phyloP scores from a whole-genome alignment of 257 asterid species.

The Forsythia viridissima region DNA sequence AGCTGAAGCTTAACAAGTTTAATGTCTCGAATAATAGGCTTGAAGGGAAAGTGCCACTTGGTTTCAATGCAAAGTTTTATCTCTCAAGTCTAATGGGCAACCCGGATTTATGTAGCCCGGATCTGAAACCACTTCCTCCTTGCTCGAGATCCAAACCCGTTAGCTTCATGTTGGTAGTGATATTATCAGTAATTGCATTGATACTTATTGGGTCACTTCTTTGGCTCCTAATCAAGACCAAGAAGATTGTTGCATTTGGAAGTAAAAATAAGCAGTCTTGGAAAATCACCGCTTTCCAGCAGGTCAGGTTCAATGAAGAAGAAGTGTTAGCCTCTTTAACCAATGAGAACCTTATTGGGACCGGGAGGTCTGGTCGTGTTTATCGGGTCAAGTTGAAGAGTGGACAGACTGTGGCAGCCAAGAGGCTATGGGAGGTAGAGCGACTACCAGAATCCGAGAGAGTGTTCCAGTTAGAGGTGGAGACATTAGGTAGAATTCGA shows the following conservation, averaged over 20 bases:
- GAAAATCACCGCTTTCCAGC: conserved; percentile 69
- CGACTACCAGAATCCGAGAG: conserved; percentile 48
- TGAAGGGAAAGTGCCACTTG: conserved; percentile 65
- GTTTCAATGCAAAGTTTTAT: conserved; percentile 42
- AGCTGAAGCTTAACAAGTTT: conserved; percentile 65
- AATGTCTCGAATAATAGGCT: conserved; percentile 76
- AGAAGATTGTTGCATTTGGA: conserved; percentile 34
- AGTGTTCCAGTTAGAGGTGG: conserved; percentile 56
- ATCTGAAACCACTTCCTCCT: conserved; percentile 51
- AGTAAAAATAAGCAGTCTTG: conserved; percentile 40
- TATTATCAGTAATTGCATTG: conserved; percentile 53
- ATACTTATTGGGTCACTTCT: conserved; percentile 47
- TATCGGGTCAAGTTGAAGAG: conserved; percentile 57
- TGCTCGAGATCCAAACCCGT: conserved; percentile 54
- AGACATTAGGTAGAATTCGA: conserved; percentile 56
- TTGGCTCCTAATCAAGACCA: conserved; percentile 58
- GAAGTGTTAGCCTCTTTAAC: conserved; percentile 55
- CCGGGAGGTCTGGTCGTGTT: conserved; percentile 83
- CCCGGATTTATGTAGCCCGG: conserved; percentile 65
- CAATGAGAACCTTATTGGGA: conserved; percentile 63
- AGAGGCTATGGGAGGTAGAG: conserved; percentile 70
- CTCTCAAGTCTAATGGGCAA: conserved; percentile 60
- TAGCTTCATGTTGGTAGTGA: conserved; percentile 40
- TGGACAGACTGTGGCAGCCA: conserved; percentile 78
- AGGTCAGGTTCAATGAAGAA: conserved; percentile 50